Conservation (phyloP, 495 filamentous ascomycete species). For the Penicillium coffeae region DNA sequence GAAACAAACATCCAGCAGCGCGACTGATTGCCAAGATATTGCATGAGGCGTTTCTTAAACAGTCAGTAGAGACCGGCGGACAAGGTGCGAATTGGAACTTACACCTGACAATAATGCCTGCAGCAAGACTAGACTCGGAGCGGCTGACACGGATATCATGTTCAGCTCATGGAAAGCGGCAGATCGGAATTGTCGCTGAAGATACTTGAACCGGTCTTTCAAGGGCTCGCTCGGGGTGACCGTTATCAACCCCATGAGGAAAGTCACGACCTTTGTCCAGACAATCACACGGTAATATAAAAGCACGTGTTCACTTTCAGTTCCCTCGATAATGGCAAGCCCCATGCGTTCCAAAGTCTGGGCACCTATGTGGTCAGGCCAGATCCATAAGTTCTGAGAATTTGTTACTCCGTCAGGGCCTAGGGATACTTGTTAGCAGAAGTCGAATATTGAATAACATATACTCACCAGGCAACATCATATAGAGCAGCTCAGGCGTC, state of each 20-base stretch:
- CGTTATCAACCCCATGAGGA: conserved; percentile 21
- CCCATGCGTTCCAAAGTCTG: conserved; percentile 25
- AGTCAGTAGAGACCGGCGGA: background rate
- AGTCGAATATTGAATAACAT: background rate
- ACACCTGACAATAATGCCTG: conserved; percentile 28
- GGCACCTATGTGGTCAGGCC: conserved; percentile 31
- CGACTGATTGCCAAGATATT: conserved; percentile 25
- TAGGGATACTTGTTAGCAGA: conserved; percentile 4
- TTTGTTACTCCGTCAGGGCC: conserved; percentile 22
- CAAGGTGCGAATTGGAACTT: background rate
- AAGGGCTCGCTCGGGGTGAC: conserved; percentile 17
- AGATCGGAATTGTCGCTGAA: conserved; percentile 23
- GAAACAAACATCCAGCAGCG: conserved; percentile 28
- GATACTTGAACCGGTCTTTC: conserved; percentile 15
- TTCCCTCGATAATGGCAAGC: conserved; percentile 21
- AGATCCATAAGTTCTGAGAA: conserved; percentile 20
- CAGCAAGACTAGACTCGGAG: conserved; percentile 23
- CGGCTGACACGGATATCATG: conserved; percentile 17
- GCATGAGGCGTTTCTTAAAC: conserved; percentile 23
- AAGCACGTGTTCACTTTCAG: conserved; percentile 19
- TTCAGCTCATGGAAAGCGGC: conserved; percentile 20
- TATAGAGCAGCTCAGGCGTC: conserved; percentile 26
- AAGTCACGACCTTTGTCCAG: conserved; percentile 22
- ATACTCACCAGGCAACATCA: conserved; percentile 25
- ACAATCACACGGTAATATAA: conserved; percentile 23